Conservation (phyloP, 2,329 filamentous ascomycete genomes). For the Malbranchea zuffiana region DNA sequence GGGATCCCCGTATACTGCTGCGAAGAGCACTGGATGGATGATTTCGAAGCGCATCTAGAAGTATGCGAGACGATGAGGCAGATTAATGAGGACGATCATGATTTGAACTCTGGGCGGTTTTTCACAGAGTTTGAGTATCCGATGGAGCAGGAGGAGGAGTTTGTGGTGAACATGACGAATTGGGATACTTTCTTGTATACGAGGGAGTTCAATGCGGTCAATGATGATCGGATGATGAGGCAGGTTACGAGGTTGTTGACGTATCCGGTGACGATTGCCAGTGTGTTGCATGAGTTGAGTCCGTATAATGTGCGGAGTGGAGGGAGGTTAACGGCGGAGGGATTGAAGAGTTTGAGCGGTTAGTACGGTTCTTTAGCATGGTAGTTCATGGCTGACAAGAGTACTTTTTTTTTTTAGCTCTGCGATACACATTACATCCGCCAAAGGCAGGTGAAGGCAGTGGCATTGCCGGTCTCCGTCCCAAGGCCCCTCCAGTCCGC, state of each 20-base stretch:
- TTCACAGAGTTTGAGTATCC: slow-evolving; percentile 94
- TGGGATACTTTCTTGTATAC: slow-evolving; percentile 98
- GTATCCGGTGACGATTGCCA: slow-evolving; percentile 84
- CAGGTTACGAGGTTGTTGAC: slow-evolving; percentile 89
- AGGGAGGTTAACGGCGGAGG: slow-evolving; percentile 71
- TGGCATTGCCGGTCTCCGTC: slow-evolving; percentile 66
- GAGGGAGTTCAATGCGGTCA: slow-evolving; percentile 78
- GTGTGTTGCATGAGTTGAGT: slow-evolving; percentile 85
- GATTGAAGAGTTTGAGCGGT: slow-evolving; percentile 89
- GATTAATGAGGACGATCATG: slow-evolving; percentile 97
- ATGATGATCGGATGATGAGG: slow-evolving; percentile 79
- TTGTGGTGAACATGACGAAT: slow-evolving; percentile 91
- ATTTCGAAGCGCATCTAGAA: slow-evolving; percentile 85
- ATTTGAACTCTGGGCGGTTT: slow-evolving; percentile 76
- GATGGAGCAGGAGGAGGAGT: slow-evolving; percentile 79
- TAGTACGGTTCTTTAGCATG: slow-evolving; percentile 36
- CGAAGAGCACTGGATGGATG: slow-evolving; percentile 88
- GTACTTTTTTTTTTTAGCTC: too few species aligned
- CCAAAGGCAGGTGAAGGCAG: slow-evolving; percentile 64
- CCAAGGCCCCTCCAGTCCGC: slow-evolving; percentile 76
- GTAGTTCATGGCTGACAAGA: too few species aligned
- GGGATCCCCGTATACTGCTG: slow-evolving; percentile 89
- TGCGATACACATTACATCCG: slow-evolving; percentile 89
- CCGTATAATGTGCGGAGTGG: slow-evolving; percentile 72
- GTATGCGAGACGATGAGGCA: slow-evolving; percentile 84